phyloP scores from a whole-genome alignment of 2,329 filamentous ascomycete species.

The Drechslerella coelobrocha region DNA sequence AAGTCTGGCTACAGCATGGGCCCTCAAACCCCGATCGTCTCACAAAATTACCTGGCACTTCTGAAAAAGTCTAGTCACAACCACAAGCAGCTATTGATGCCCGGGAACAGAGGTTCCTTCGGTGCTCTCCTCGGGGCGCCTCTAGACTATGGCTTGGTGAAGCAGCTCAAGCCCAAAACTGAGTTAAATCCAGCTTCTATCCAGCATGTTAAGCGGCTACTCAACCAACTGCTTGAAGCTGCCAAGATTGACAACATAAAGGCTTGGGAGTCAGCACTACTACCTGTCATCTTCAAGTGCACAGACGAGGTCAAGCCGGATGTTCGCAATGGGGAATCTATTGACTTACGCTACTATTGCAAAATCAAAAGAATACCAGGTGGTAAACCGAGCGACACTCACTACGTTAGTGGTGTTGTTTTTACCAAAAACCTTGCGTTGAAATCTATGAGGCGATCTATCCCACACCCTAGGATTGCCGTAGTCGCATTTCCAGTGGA shows the following conservation, averaged over 20 bases:
- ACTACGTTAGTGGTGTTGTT: slow-evolving; percentile 95
- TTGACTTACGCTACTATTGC: slow-evolving; percentile 96
- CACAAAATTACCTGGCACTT: slow-evolving; percentile 44
- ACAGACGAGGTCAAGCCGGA: slow-evolving; percentile 95
- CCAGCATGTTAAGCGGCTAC: slow-evolving; percentile 82
- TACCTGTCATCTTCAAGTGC: slow-evolving; percentile 87
- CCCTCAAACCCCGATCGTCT: slow-evolving; percentile 35
- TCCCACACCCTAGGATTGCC: slow-evolving; percentile 81
- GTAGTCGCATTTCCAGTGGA: slow-evolving; percentile 95
- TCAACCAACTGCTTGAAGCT: slow-evolving; percentile 83
- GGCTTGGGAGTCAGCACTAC: slow-evolving; percentile 86
- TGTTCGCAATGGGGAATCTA: slow-evolving; percentile 86
- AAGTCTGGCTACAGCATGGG: slow-evolving; percentile 49
- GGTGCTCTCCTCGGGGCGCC: slow-evolving; percentile 34
- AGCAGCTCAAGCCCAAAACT: slow-evolving; percentile 65
- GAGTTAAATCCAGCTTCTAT: slow-evolving; percentile 88
- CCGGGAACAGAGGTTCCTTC: slow-evolving; percentile 36
- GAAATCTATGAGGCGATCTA: slow-evolving; percentile 92
- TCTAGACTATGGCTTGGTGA: slow-evolving; percentile 32
- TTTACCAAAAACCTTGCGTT: slow-evolving; percentile 96
- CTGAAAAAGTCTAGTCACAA: slow-evolving; percentile 41
- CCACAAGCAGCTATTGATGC: slow-evolving; percentile 22
- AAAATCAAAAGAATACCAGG: slow-evolving; percentile 97
- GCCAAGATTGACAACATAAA: slow-evolving; percentile 72
- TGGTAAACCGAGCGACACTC: slow-evolving; percentile 85